phyloP scores from a whole-genome alignment of 495 filamentous ascomycete species.

The Aspergillus biplanus region DNA sequence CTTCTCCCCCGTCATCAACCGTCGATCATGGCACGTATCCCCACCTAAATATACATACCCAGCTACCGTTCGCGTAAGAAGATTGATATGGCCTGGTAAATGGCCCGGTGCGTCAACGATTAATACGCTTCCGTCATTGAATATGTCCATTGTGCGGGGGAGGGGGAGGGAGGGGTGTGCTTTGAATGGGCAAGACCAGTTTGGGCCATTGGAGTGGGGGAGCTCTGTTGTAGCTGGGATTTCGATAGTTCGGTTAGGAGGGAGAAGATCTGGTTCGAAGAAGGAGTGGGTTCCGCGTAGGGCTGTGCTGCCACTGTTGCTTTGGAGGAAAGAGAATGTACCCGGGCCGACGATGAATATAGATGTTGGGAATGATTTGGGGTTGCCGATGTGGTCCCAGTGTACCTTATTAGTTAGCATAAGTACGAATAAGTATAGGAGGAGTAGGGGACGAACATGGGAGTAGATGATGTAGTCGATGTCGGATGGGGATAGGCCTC shows the following conservation, averaged over 20 bases:
- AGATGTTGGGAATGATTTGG: conserved; percentile 37
- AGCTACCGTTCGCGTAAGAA: conserved; percentile 37
- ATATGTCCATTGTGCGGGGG: conserved; percentile 39
- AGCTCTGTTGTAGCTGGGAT: no score
- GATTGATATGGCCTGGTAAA: conserved; percentile 51
- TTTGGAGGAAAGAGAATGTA: conserved; percentile 31
- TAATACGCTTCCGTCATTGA: conserved; percentile 40
- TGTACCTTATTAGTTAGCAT: conserved; percentile 18
- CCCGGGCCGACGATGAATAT: conserved; percentile 44
- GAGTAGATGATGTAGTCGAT: conserved; percentile 45
- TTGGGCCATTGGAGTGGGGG: no score
- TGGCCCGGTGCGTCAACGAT: conserved; percentile 53
- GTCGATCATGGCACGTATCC: conserved; percentile 51
- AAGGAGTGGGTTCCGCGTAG: conserved; percentile 35
- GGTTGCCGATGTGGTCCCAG: conserved; percentile 49
- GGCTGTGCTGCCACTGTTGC: conserved; percentile 16
- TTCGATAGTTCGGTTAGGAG: no score
- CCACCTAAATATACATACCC: conserved; percentile 49
- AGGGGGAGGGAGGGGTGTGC: neutral
- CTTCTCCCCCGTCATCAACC: conserved; percentile 45
- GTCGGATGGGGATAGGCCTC: conserved; percentile 36
- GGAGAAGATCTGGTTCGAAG: conserved; percentile 44
- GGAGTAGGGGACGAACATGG: conserved; percentile 20
- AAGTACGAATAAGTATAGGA: no score
- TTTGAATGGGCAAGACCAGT: conserved; percentile 21